A percentile compares a stretch with the other conserved stretches of the same genome.
Conservation (phyloP, 2,329 filamentous ascomycete species). For the Penicillium palitans region DNA sequence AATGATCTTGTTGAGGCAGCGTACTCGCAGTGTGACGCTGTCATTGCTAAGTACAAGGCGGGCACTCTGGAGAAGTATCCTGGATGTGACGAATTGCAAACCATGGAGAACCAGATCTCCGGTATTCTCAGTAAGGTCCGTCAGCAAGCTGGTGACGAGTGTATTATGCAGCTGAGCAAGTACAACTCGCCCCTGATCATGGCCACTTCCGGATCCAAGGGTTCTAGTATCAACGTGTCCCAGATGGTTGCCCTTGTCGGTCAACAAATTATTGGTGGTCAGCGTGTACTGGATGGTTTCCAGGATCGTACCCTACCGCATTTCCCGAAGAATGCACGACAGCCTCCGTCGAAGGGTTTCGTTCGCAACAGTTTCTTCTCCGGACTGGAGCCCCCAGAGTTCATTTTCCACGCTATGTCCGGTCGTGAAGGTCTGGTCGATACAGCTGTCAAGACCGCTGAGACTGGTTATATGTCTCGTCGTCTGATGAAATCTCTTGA, state of each 20-base stretch:
- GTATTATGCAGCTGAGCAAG: slow-evolving; percentile 83
- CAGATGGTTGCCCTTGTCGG: slow-evolving; percentile 98
- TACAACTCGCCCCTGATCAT: slow-evolving; percentile 94
- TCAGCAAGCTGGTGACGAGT: slow-evolving; percentile 85
- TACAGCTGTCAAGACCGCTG: slow-evolving; percentile 97
- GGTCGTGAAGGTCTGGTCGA: slow-evolving; percentile 98
- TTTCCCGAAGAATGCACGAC: slow-evolving; percentile 87
- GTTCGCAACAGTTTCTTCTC: slow-evolving; percentile 97
- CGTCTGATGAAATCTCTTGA: slow-evolving; percentile 97
- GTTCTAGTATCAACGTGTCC: slow-evolving; percentile 95
- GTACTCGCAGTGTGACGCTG: slow-evolving; percentile 76
- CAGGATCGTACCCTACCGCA: slow-evolving; percentile 93
- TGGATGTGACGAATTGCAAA: slow-evolving; percentile 88
- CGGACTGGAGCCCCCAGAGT: slow-evolving; percentile 84
- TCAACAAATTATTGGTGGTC: slow-evolving; percentile 93
- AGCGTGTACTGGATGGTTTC: slow-evolving; percentile 92
- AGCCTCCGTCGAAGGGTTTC: slow-evolving; percentile 95
- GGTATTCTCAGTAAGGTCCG: slow-evolving; percentile 90
- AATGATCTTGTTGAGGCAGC: slow-evolving; percentile 72
- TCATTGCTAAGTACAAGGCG: slow-evolving; percentile 76
- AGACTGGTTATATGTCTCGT: slow-evolving; percentile 98
- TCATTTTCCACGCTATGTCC: slow-evolving; percentile 97
- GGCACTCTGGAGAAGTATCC: slow-evolving; percentile 82
- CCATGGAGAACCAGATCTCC: slow-evolving; percentile 85
- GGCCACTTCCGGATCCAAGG: slow-evolving; percentile 96